Evolutionary conservation across 2,329 filamentous ascomycete genomes (phyloP).

Genomic region (Arthrobotrys pseudoclavata): DNA sequence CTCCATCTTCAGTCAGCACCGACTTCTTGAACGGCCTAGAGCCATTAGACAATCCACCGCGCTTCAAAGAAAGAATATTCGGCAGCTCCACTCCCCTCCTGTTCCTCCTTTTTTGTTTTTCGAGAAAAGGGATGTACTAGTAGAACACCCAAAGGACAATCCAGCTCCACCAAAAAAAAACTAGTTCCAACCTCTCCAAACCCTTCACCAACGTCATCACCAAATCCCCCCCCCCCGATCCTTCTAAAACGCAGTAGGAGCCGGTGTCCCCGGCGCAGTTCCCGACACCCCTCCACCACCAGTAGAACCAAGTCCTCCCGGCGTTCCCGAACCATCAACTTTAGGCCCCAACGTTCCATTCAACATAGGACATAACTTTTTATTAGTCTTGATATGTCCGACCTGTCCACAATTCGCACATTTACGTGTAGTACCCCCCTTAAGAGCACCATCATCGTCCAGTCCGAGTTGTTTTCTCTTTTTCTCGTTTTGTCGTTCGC

Average conservation of each 20-base stretch:
- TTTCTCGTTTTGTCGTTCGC: conserved; percentile 71
- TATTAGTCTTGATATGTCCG: conserved; percentile 79
- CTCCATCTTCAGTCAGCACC: no score
- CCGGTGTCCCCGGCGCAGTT: conserved; percentile 46
- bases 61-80: background rate
- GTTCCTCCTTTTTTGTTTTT: background rate
- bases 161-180: background rate
- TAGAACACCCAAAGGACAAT: background rate
- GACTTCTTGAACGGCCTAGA: no score
- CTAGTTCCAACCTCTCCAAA: background rate
- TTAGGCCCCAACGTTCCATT: conserved; percentile 53
- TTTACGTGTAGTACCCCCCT: conserved; percentile 78
- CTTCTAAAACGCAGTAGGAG: conserved; percentile 14
- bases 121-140: background rate
- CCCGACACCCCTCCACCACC: background rate
- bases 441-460: conserved; percentile 59
- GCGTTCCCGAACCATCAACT: conserved; percentile 5
- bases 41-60: no score
- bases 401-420: conserved; percentile 98
- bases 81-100: background rate
- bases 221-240: background rate
- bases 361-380: conserved; percentile 63
- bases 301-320: background rate
- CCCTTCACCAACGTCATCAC: background rate
- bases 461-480: conserved; percentile 57